Percentiles rank a stretch among this genome's conserved stretches.
These are phyloP conservation scores for Fusarium camptoceras DNA, from an alignment of 2,329 filamentous ascomycete species.

Conservation along the genomic window DNA sequence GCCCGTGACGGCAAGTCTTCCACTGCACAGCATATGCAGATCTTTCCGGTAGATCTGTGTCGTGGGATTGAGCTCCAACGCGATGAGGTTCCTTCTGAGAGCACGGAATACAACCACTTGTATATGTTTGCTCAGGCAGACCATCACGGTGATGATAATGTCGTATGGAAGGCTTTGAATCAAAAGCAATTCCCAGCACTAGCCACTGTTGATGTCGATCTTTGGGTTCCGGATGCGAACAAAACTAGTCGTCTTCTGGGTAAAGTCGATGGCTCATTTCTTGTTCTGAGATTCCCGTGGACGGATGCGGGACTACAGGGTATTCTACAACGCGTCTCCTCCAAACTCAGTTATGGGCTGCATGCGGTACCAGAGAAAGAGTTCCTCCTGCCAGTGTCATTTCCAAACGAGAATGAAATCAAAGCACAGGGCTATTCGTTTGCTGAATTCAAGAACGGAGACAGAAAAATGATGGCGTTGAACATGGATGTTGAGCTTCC, in stretches of 20 bases:
- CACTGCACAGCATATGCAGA: constrained; percentile 72
- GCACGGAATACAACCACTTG: constrained; percentile 82
- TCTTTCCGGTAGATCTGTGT: constrained; percentile 89
- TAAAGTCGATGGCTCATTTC: constrained; percentile 66
- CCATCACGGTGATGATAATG: constrained; percentile 53
- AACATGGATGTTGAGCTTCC: constrained; percentile 71
- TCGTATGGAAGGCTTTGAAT: constrained; percentile 77
- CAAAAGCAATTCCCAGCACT: constrained; percentile 76
- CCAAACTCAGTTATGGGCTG: constrained; percentile 64
- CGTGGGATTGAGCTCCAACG: constrained; percentile 77
- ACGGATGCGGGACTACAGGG: constrained; percentile 62
- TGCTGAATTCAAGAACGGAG: constrained; percentile 74
- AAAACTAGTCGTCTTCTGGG: constrained; percentile 65
- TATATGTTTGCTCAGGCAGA: constrained; percentile 80
- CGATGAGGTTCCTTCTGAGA: constrained; percentile 73
- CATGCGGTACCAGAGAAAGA: constrained; percentile 69
- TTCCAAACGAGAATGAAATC: constrained; percentile 69
- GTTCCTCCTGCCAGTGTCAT: constrained; percentile 73
- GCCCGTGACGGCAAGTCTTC: constrained; percentile 37
- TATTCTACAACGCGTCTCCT: constrained; percentile 57
- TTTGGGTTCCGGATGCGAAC: constrained; percentile 75
- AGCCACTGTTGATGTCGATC: constrained; percentile 73
- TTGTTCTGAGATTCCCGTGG: constrained; percentile 76
- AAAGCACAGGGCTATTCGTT: constrained; percentile 68
- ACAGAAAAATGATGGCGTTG: constrained; percentile 65